phyloP scores from a whole-genome alignment of 441 rosid species.

The Lepidium campestre region DNA sequence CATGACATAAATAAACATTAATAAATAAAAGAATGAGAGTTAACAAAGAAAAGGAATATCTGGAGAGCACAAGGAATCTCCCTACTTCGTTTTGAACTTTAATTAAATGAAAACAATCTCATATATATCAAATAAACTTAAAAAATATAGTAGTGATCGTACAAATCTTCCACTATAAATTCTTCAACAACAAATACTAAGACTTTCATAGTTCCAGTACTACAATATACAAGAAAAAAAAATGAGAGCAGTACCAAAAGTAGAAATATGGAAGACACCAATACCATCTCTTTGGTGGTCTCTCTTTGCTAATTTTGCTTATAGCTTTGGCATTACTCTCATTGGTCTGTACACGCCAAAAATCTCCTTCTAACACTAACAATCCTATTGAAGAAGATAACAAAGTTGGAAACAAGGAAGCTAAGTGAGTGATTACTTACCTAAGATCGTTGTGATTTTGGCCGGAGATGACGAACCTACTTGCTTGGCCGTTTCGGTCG shows the following conservation, averaged over 20 bases:
- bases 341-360: slow-evolving; percentile 23
- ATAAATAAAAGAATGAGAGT: background rate
- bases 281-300: slow-evolving; percentile 30
- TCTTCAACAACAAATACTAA: background rate
- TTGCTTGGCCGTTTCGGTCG: slow-evolving; percentile 41
- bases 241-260: slow-evolving; percentile 15
- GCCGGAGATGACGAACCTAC: slow-evolving; percentile 64
- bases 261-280: slow-evolving; percentile 29
- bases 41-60: slow-evolving; percentile 13
- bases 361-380: background rate
- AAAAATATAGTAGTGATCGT: background rate
- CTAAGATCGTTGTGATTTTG: slow-evolving; percentile 53
- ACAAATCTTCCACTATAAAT: slow-evolving; percentile 13
- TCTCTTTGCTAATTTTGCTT: slow-evolving; percentile 25
- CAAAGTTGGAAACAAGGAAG: slow-evolving; percentile 4
- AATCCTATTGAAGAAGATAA: slow-evolving; percentile 1
- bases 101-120: background rate
- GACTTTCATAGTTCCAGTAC: background rate
- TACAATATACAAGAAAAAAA: background rate
- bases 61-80: slow-evolving; percentile 25
- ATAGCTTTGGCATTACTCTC: slow-evolving; percentile 28
- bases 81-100: background rate
- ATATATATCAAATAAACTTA: background rate
- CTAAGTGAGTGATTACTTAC: slow-evolving; percentile 10
- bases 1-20: background rate